Conservation (phyloP, 768 basidiomycete species). For the Calocera cornea region DNA sequence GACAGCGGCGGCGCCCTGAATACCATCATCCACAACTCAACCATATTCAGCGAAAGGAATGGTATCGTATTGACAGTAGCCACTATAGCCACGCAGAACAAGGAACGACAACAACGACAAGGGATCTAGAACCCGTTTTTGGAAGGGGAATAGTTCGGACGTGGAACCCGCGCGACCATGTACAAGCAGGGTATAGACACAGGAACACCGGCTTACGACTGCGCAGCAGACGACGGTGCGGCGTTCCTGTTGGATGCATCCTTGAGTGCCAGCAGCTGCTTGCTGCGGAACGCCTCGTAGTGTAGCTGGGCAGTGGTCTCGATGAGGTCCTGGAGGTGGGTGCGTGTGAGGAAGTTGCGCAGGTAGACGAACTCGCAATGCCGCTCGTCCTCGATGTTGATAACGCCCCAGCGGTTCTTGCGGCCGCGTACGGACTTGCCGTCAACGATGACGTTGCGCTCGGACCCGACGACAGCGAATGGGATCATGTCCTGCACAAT, state of each 20-base stretch:
- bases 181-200: neutral
- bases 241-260: conserved; percentile 48
- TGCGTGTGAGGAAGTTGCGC: conserved; percentile 91
- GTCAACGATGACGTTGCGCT: conserved; percentile 86
- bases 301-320: conserved; percentile 98
- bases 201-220: neutral
- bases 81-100: neutral
- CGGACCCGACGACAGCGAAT: conserved; percentile 95
- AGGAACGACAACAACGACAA: neutral
- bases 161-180: neutral
- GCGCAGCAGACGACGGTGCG: neutral
- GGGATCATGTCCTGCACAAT: conserved; percentile 70
- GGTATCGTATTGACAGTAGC: conserved; percentile 3
- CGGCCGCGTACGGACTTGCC: conserved; percentile 90
- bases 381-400: conserved; percentile 90
- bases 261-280: conserved; percentile 92
- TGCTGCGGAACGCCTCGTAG: conserved; percentile 98
- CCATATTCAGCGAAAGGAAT: neutral
- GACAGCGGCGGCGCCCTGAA: neutral
- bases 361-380: conserved; percentile 99
- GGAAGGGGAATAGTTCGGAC: neutral
- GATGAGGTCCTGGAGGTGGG: conserved; percentile 95
- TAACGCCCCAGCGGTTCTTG: conserved; percentile 96
- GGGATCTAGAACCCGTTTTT: neutral
- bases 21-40: neutral